Conservation (phyloP, 2,329 filamentous ascomycete species). For the Lasiodiplodia hormozganensis region DNA sequence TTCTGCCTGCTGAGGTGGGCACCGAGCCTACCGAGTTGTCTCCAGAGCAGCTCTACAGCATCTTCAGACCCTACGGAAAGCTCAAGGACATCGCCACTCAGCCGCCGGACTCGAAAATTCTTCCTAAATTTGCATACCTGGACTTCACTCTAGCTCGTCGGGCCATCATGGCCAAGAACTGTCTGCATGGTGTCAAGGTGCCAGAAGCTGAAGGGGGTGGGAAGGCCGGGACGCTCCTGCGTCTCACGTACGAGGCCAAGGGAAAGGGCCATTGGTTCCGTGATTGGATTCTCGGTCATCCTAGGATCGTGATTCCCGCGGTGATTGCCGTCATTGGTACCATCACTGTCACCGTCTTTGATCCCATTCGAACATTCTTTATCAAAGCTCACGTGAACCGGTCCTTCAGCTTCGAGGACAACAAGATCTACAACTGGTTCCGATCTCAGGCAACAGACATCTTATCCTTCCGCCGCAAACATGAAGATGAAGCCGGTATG, state of each 20-base stretch:
- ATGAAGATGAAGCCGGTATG: slow-evolving; percentile 71
- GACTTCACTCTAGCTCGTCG: slow-evolving; percentile 77
- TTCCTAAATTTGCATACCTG: slow-evolving; percentile 80
- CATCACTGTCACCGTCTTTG: slow-evolving; percentile 86
- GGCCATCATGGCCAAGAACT: slow-evolving; percentile 89
- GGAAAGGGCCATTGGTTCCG: slow-evolving; percentile 79
- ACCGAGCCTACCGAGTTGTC: slow-evolving; percentile 76
- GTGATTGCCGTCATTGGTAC: slow-evolving; percentile 82
- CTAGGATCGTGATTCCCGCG: slow-evolving; percentile 84
- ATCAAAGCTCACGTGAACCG: slow-evolving; percentile 86
- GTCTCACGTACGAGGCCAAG: slow-evolving; percentile 82
- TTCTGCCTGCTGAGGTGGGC: slow-evolving; percentile 76
- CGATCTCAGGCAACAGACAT: slow-evolving; percentile 73
- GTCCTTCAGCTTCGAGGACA: slow-evolving; percentile 76
- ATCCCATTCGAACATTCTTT: slow-evolving; percentile 92
- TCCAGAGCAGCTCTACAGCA: slow-evolving; percentile 83
- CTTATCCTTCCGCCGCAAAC: slow-evolving; percentile 64
- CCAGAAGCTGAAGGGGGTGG: slow-evolving; percentile 73
- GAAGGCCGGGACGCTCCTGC: slow-evolving; percentile 75
- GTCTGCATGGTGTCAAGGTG: slow-evolving; percentile 83
- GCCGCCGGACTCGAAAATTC: slow-evolving; percentile 82
- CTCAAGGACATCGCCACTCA: slow-evolving; percentile 84
- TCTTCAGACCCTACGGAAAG: slow-evolving; percentile 91
- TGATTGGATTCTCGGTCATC: slow-evolving; percentile 87
- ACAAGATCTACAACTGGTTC: slow-evolving; percentile 79